These are phyloP conservation scores for Phytomonas sp. DNA, from an alignment of 208 protist species.

Conservation along the genomic window DNA sequence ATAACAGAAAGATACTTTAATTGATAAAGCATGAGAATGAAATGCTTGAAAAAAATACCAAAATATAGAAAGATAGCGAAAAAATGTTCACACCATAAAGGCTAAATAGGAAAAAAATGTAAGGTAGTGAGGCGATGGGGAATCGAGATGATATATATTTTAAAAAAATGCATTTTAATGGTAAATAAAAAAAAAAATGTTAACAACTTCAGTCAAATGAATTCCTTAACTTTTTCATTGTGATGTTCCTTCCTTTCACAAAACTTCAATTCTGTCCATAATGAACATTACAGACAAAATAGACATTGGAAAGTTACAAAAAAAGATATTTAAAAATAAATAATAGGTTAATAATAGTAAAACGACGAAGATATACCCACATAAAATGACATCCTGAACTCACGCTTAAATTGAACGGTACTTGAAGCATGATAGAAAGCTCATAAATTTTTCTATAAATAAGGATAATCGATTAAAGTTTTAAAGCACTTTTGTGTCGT, in stretches of 20 bases:
- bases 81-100: conserved; percentile 11
- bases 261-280: neutral
- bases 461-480: neutral
- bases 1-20: conserved; percentile 2
- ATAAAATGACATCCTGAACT: neutral
- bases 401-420: neutral
- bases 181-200: neutral
- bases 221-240: neutral
- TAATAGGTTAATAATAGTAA: conserved; percentile 3
- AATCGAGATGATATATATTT: conserved; percentile 6
- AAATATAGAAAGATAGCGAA: neutral
- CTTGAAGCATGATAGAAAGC: neutral
- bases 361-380: neutral
- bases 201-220: conserved; percentile 9
- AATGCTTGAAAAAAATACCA: neutral
- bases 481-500: conserved; percentile 1
- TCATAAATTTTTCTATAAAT: neutral
- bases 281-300: neutral
- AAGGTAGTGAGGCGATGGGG: neutral
- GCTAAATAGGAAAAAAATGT: conserved; percentile 5
- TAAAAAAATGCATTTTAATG: neutral
- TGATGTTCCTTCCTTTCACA: neutral
- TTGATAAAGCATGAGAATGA: conserved; percentile 9
- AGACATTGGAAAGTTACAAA: neutral
- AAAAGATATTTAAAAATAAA: neutral